These are phyloP conservation scores for Sporothrix pseudoabietina DNA, from an alignment of 2,329 filamentous ascomycete species.

Conservation along the genomic window DNA sequence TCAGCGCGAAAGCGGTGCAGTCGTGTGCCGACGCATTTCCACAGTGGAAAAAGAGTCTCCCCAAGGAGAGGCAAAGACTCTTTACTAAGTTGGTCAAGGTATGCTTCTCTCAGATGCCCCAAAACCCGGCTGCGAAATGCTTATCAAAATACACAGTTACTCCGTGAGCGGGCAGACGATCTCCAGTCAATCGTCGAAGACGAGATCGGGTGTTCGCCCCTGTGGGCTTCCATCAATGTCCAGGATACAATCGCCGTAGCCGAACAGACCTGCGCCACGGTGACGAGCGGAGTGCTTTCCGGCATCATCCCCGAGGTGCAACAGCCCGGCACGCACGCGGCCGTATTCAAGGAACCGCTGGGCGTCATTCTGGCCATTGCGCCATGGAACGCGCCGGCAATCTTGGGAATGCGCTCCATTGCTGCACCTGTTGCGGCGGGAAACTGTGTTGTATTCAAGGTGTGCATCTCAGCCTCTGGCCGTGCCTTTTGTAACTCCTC, in stretches of 20 bases:
- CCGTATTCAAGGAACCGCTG: background rate
- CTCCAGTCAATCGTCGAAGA: no score
- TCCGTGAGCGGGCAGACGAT: no score
- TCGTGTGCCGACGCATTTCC: background rate
- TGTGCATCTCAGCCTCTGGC: background rate
- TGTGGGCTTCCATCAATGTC: no score
- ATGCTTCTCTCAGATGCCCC: no score
- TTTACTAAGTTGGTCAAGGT: no score
- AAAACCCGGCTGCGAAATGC: no score
- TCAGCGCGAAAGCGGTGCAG: background rate
- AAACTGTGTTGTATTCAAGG: conserved; percentile 15
- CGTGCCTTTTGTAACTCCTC: background rate
- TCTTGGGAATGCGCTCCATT: background rate
- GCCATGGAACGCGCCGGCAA: conserved; percentile 18
- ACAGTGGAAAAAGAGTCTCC: background rate
- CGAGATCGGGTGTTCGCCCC: no score
- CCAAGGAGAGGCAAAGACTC: no score
- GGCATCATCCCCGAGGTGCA: background rate
- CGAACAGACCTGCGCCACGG: conserved; percentile 31
- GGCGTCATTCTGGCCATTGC: conserved; percentile 21
- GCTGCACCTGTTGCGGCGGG: background rate
- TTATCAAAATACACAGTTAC: no score
- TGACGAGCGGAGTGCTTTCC: background rate
- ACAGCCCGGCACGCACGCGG: background rate
- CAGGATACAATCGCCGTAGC: no score